Percentiles rank a stretch among this genome's conserved stretches.
Conservation (phyloP, 108 stramenopile species). For the Nannochloropsis granulata region DNA sequence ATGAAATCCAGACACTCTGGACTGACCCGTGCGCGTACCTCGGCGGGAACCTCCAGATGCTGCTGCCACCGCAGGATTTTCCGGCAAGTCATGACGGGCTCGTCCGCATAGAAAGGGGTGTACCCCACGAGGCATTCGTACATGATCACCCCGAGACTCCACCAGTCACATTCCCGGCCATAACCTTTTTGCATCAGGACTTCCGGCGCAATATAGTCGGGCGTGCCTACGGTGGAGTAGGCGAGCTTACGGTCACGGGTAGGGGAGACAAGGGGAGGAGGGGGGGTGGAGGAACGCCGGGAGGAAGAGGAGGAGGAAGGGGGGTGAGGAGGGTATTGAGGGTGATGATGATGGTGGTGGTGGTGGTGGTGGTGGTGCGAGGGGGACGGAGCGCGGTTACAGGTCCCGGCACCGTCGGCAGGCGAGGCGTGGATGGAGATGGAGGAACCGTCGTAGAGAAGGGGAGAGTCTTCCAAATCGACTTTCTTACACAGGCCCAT, state of each 20-base stretch:
- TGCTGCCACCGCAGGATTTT: constrained; percentile 56
- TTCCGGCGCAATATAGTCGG: constrained; percentile 99
- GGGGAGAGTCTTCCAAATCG: constrained; percentile 39
- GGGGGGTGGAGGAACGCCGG: not conserved
- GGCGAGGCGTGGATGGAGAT: not conserved
- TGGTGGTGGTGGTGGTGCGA: not conserved
- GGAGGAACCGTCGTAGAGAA: not conserved
- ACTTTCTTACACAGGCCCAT: constrained; percentile 97
- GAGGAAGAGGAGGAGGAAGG: not conserved
- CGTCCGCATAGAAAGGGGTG: constrained; percentile 98
- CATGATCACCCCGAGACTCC: constrained; percentile 98
- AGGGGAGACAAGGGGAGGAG: constrained; percentile 1
- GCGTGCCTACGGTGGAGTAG: constrained; percentile 95
- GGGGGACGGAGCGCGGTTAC: not conserved
- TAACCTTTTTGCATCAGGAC: constrained; percentile 57
- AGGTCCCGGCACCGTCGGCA: not conserved
- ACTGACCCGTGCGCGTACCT: constrained; percentile 6
- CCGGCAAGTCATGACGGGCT: constrained; percentile 88
- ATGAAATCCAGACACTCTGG: constrained; percentile 31
- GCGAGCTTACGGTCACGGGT: constrained; percentile 68
- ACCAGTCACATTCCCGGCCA: constrained; percentile 97
- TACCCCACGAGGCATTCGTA: constrained; percentile 99
- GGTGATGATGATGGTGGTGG: not conserved
- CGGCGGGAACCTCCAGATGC: constrained; percentile 35
- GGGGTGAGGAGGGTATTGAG: not conserved